Conservation (phyloP, 768 basidiomycete genomes). For the Obba rivulosa region DNA sequence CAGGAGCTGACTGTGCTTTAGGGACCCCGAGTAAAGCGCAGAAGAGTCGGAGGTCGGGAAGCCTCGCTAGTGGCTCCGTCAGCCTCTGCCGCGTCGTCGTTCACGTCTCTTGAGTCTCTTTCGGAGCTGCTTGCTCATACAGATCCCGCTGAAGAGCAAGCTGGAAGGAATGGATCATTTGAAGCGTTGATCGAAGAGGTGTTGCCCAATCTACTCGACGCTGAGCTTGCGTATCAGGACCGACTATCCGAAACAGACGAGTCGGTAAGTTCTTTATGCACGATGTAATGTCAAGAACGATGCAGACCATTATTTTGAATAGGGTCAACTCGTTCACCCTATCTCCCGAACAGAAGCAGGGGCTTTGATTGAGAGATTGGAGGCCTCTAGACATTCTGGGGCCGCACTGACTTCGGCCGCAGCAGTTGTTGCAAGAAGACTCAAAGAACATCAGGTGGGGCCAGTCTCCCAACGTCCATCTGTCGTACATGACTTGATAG, state of each 20-base stretch:
- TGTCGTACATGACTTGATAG: not conserved
- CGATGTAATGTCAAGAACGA: not conserved
- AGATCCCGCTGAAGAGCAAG: no score
- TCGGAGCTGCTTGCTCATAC: no score
- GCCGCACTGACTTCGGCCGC: not conserved
- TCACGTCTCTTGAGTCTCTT: no score
- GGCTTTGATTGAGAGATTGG: constrained; percentile 4
- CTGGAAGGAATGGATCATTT: constrained; percentile 19
- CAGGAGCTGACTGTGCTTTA: no score
- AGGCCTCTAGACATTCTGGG: not conserved
- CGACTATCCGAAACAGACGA: not conserved
- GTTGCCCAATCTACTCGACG: constrained; percentile 31
- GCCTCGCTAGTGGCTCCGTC: no score
- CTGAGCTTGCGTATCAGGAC: constrained; percentile 2
- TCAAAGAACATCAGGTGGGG: constrained; percentile 12
- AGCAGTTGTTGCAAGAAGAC: constrained; percentile 6
- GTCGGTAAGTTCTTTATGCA: not conserved
- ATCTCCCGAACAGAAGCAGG: constrained; percentile 5
- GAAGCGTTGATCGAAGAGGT: constrained; percentile 28
- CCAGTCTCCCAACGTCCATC: not conserved
- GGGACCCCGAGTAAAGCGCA: no score
- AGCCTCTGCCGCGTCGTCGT: no score
- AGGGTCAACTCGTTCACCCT: not conserved
- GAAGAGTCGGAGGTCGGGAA: no score
- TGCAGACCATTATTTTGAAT: no score